Evolutionary conservation across 305 asterid species (phyloP), one percentile per base, ranked within the genome.

Genomic region (Andrographis paniculata): DNA sequence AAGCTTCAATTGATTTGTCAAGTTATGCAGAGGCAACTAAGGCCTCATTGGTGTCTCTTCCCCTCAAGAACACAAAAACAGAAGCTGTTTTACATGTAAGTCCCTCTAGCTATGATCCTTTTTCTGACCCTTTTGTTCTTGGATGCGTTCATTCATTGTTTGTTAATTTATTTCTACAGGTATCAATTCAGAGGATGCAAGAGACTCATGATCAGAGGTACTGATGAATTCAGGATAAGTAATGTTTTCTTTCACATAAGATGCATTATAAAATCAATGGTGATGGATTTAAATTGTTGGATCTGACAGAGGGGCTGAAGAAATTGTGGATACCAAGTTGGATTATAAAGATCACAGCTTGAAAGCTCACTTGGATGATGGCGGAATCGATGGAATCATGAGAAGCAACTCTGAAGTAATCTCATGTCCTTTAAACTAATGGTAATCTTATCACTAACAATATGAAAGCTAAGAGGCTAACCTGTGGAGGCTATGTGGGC

Each of bases 1-100:
- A 89, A 68, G 88, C 88, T 54, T 82, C 88, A 1, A 45, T 89
- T 68, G 93, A 89, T 69, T 60, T 89, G 49, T 75, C 93, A 30
- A 63, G 53, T 56, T 85, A 79, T 70, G 93, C 76, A 0, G 91
- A 78, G 59, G 74, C 94, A 9, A 74, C 76, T 18, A 80, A 80
- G 69, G 64, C 62, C 43, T 77, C 82, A 7, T 49, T 47, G 31
- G 73, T 80, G 40, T 82, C 93, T 66, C 85, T 89, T 63, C 98
- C 95, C 40, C 79, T 89, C 54, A 78, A 69, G 70, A 78, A 74
- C 44, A 69, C 94, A 1, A 78, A 77, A 66, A 48, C 68, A 5
- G 85, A 75, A 49, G 84, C 76, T 30, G 51, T 74, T 17, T 70
- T 89, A 51, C 84, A 89, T 65, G 98, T 89, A 44, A 75, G 78